Percentiles rank a stretch among this genome's conserved stretches.
Conservation (phyloP, 805 yeast genomes). For the Soucietia sequanensis region DNA sequence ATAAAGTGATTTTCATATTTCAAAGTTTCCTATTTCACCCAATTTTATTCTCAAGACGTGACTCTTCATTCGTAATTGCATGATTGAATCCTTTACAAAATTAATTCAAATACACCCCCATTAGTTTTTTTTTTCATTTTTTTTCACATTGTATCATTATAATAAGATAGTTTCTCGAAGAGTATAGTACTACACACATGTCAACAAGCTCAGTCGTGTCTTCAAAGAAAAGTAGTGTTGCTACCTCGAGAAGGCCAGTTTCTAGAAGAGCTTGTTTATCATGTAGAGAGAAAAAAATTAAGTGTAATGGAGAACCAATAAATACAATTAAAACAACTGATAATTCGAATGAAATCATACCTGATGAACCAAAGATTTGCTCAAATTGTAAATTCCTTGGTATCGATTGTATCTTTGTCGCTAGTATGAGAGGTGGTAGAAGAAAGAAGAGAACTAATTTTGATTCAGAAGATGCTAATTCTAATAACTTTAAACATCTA, state of each 20-base stretch:
- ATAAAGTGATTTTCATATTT: too few relatives aligned
- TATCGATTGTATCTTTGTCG: conserved; percentile 54
- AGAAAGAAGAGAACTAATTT: conserved; percentile 28
- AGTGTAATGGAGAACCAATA: conserved; percentile 59
- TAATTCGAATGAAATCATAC: conserved; percentile 14
- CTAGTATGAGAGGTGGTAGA: conserved; percentile 57
- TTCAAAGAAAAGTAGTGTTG: too few relatives aligned
- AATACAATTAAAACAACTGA: conserved; percentile 8
- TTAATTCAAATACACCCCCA: too few relatives aligned
- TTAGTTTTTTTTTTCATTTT: too few relatives aligned
- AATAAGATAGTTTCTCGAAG: too few relatives aligned
- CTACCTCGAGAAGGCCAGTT: conserved; percentile 40
- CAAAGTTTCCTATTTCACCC: too few relatives aligned
- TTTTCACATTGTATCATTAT: too few relatives aligned
- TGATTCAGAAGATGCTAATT: neutral
- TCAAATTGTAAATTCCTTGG: conserved; percentile 49
- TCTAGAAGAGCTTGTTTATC: conserved; percentile 62
- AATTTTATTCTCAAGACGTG: too few relatives aligned
- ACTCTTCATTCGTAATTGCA: too few relatives aligned
- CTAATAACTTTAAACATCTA: neutral
- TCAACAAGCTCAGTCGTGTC: too few relatives aligned
- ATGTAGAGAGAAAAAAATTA: conserved; percentile 64
- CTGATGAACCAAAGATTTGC: conserved; percentile 32
- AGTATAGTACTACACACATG: too few relatives aligned
- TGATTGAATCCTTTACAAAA: too few relatives aligned